Evolutionary conservation across 495 filamentous ascomycete species (phyloP).

Genomic region (Delitschia confertaspora): DNA sequence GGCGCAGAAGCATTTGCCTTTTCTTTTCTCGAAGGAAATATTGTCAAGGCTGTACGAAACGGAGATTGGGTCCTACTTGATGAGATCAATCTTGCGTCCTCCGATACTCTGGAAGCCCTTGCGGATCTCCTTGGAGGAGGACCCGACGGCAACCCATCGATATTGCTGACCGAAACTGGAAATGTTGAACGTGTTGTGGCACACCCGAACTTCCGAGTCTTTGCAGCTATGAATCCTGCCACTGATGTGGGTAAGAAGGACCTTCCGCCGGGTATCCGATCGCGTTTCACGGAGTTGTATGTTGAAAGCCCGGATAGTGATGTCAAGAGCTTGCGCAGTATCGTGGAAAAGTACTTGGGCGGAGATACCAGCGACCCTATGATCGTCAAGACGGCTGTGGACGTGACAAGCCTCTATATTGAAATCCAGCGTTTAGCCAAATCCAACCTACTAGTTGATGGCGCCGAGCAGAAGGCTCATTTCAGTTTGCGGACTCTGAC

Average conservation of each 20-base stretch:
- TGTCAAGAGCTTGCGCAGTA: slow-evolving; percentile 66
- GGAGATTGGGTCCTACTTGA: slow-evolving; percentile 98
- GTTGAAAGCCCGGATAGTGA: slow-evolving; percentile 81
- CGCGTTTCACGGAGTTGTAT: slow-evolving; percentile 89
- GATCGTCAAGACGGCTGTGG: slow-evolving; percentile 51
- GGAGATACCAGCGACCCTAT: slow-evolving; percentile 52
- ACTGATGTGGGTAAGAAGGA: slow-evolving; percentile 96
- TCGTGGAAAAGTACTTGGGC: slow-evolving; percentile 80
- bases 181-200: slow-evolving; percentile 79
- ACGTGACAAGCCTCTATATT: slow-evolving; percentile 77
- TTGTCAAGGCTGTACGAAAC: slow-evolving; percentile 84
- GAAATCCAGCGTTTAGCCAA: slow-evolving; percentile 74
- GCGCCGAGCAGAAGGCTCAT: slow-evolving; percentile 85
- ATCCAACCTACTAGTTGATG: slow-evolving; percentile 78
- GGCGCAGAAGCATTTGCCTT: slow-evolving; percentile 82
- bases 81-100: slow-evolving; percentile 91
- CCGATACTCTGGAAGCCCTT: slow-evolving; percentile 89
- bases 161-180: slow-evolving; percentile 85
- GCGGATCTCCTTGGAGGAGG: slow-evolving; percentile 71
- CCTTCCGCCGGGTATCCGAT: slow-evolving; percentile 71
- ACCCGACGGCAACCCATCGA: slow-evolving; percentile 57
- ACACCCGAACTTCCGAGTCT: slow-evolving; percentile 89
- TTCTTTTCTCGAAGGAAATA: slow-evolving; percentile 87
- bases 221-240: slow-evolving; percentile 98
- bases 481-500: slow-evolving; percentile 96